Conservation (phyloP, 106 monocot species). For the Iris macrosiphon region DNA sequence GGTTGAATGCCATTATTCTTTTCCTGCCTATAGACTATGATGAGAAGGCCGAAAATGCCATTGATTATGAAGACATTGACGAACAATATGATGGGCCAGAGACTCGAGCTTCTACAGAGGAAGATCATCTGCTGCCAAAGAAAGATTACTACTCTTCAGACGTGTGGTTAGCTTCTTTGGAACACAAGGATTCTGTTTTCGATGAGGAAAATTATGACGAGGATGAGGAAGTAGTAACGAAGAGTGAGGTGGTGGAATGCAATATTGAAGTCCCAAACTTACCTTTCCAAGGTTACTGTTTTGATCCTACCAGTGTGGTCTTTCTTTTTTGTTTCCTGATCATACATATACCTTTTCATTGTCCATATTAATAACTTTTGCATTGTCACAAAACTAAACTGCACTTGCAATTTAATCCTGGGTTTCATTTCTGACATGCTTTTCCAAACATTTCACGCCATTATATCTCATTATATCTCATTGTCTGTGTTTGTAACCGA, state of each 20-base stretch:
- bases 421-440: no score
- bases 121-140: slow-evolving; percentile 65
- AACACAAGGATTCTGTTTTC: slow-evolving; percentile 56
- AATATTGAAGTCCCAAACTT: slow-evolving; percentile 10
- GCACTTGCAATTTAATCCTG: no score
- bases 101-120: slow-evolving; percentile 51
- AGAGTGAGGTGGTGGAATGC: slow-evolving; percentile 22
- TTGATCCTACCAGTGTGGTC: not conserved
- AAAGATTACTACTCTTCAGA: slow-evolving; percentile 60
- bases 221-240: slow-evolving; percentile 54
- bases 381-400: no score
- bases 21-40: slow-evolving; percentile 65
- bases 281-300: slow-evolving; percentile 23
- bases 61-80: slow-evolving; percentile 97
- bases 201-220: slow-evolving; percentile 99
- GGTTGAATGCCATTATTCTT: slow-evolving; percentile 4
- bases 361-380: no score
- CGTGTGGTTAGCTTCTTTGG: slow-evolving; percentile 38
- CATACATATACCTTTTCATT: no score
- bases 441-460: no score
- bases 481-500: no score
- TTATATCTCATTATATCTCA: no score
- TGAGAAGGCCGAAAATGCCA: slow-evolving; percentile 94
- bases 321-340: no score
- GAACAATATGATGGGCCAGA: slow-evolving; percentile 99